These are phyloP conservation scores for Calonectria pauciramosa DNA, from an alignment of 2,329 filamentous ascomycete species.

Conservation along the genomic window DNA sequence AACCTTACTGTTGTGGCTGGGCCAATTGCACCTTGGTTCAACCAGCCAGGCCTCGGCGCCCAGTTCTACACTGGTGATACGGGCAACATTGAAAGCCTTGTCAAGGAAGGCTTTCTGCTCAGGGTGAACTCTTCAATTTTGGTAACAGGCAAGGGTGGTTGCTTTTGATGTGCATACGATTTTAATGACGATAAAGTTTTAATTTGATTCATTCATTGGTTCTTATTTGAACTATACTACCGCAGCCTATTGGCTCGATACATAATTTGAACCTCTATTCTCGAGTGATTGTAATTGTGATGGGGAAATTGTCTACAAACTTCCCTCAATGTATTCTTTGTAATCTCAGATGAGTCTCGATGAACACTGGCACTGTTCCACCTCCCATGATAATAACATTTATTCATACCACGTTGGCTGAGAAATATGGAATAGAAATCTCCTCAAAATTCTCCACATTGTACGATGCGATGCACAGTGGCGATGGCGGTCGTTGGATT, in stretches of 20 bases:
- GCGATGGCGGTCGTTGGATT: background rate
- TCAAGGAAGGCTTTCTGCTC: conserved; percentile 35
- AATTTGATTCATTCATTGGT: background rate
- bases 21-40: conserved; percentile 64
- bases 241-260: background rate
- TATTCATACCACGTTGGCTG: too few relatives aligned
- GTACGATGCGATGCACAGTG: background rate
- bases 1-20: conserved; percentile 57
- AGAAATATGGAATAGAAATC: background rate
- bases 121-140: conserved; percentile 35
- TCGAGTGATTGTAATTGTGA: too few relatives aligned
- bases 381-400: too few relatives aligned
- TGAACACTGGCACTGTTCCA: too few relatives aligned
- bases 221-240: background rate
- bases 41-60: conserved; percentile 61
- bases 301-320: too few relatives aligned
- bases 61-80: conserved; percentile 48
- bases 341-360: too few relatives aligned
- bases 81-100: conserved; percentile 37
- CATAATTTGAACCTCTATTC: too few relatives aligned
- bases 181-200: background rate
- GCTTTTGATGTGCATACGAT: background rate
- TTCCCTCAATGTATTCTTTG: too few relatives aligned
- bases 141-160: conserved; percentile 21
- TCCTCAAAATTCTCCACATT: background rate